A percentile compares a stretch with the other conserved stretches of the same genome.
These are phyloP conservation scores for Scytalidium lignicola DNA, from an alignment of 2,329 filamentous ascomycete species.

Conservation along the genomic window DNA sequence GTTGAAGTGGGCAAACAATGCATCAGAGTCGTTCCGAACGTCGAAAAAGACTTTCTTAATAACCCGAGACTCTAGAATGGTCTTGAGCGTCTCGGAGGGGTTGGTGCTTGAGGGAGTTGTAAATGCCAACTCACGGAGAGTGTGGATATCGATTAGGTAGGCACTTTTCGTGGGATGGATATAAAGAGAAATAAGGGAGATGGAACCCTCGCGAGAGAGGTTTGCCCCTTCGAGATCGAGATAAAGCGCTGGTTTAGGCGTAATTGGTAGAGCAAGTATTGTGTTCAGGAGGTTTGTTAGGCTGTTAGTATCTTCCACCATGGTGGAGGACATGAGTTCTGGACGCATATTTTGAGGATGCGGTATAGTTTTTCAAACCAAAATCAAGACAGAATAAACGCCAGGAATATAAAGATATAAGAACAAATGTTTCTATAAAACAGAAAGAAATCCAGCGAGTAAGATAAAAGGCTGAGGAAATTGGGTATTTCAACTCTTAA, in stretches of 20 bases:
- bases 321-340: background rate
- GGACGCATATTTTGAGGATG: background rate
- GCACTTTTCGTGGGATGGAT: conserved; percentile 22
- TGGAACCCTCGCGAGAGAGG: conserved; percentile 32
- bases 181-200: conserved; percentile 36
- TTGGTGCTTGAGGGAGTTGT: conserved; percentile 7
- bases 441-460: too few species aligned
- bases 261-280: conserved; percentile 15
- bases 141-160: conserved; percentile 38
- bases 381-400: background rate
- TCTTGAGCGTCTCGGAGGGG: conserved; percentile 28
- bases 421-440: too few species aligned
- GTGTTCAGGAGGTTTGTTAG: conserved; percentile 9
- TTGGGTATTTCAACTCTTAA: too few species aligned
- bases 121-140: conserved; percentile 32
- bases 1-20: conserved; percentile 39
- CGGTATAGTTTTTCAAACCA: background rate
- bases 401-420: too few species aligned
- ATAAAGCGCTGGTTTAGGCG: conserved; percentile 31
- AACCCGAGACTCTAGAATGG: conserved; percentile 36
- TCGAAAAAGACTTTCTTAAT: conserved; percentile 52
- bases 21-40: conserved; percentile 51
- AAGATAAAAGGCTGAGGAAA: too few species aligned
- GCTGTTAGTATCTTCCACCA: background rate
- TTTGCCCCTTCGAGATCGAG: conserved; percentile 39